Percentiles rank a stretch among this genome's conserved stretches.
Evolutionary conservation across 176 grass and related monocot genomes (phyloP).

Genomic region (Metroxylon sagu): DNA sequence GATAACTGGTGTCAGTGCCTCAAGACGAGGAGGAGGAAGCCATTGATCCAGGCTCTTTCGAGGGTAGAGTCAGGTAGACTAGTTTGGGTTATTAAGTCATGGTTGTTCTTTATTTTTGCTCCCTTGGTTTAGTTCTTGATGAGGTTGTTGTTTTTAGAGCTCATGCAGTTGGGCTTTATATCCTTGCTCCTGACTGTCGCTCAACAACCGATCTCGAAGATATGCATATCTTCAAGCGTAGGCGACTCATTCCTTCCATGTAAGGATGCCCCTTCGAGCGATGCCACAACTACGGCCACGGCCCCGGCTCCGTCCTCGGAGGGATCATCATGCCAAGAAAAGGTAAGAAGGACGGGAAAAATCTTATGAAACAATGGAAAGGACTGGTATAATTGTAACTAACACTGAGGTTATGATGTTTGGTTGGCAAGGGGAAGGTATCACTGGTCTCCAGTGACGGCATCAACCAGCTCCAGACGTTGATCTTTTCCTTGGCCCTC

Average conservation of each 20-base stretch:
- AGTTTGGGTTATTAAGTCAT: neutral
- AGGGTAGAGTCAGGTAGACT: neutral
- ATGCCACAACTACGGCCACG: too few species aligned
- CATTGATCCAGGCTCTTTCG: neutral
- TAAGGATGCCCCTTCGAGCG: neutral
- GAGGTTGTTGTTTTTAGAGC: neutral
- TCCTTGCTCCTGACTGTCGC: conserved; percentile 8
- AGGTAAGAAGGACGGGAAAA: neutral
- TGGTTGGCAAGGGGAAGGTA: neutral
- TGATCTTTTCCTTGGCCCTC: neutral
- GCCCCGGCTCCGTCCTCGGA: too few species aligned
- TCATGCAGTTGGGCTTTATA: neutral
- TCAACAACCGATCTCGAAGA: conserved; percentile 4
- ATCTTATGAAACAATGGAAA: too few species aligned
- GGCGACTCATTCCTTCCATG: conserved; percentile 6
- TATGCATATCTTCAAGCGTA: neutral
- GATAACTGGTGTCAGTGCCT: neutral
- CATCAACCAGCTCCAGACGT: neutral
- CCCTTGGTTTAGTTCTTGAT: too few species aligned
- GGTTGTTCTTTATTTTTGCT: neutral
- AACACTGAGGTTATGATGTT: neutral
- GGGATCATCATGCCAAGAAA: neutral
- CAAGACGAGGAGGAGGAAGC: neutral
- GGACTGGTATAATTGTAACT: too few species aligned
- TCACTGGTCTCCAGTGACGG: neutral